Evolutionary conservation across 768 basidiomycete genomes (phyloP), one percentile per base, ranked within the genome.

Genomic region (Mycena chlorophos): DNA sequence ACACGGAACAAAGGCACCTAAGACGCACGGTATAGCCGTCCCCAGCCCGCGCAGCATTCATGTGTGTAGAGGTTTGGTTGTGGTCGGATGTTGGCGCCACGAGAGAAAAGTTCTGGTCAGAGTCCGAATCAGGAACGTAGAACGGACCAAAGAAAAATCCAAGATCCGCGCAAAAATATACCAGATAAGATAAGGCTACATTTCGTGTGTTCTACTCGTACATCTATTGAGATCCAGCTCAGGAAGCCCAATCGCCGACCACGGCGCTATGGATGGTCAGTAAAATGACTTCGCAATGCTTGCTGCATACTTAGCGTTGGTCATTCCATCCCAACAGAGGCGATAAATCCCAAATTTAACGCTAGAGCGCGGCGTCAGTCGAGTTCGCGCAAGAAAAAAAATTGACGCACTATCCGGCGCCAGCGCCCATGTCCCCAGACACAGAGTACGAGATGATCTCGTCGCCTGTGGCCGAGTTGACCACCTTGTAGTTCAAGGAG

Each of bases 331-430:
- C 20, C 54, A 61, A 13, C 51, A 46, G 1, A 52, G 40, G 26
- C 60, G 28, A 37, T 61, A 61, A 29, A 61, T 12, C n/a, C 60
- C 60, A n/a, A 61, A 58, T 55, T 61, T 61, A 14, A 61, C 8
- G 48, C 60, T 57, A 48, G 4, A 49, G 34, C 17, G 25, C 30
- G 30, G 23, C 6, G 37, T 14, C 19, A 30, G 25, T 3, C 14
- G 27, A 43, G 5, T 1, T 22, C 10, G 20, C 16, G 13, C 14
- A 17, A 13, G 40, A 5, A 17, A 20, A 20, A 13, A 16, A 10
- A 6, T 19, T 4, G 1, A 26, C 62, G 1, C 40, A 63, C 62
- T 60, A 63, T 57, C 58, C 56, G 20, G n/a, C 37, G 29, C 46
- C 55, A 12, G 62, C 49, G 29, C 62, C 62, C 59, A 63, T 61